phyloP scores from a whole-genome alignment of 2,329 filamentous ascomycete genomes.

The Lasiodiplodia gonubiensis region DNA sequence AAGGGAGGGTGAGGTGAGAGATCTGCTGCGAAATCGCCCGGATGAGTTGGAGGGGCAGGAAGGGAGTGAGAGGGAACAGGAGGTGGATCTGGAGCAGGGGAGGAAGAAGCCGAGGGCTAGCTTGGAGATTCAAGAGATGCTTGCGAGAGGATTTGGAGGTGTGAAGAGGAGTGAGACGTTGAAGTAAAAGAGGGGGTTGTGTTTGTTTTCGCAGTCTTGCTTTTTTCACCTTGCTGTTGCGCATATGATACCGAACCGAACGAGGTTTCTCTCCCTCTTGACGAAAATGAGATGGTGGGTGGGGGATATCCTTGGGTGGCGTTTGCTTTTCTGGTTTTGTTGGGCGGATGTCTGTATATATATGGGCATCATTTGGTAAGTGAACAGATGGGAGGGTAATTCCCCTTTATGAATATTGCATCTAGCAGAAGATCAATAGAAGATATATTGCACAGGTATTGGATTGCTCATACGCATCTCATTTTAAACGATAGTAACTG shows the following conservation, averaged over 20 bases:
- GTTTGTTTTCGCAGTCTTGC: neutral
- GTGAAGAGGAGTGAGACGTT: slow-evolving; percentile 26
- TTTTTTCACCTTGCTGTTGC: neutral
- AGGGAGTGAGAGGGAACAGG: neutral
- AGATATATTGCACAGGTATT: neutral
- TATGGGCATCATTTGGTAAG: neutral
- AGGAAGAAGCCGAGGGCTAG: neutral
- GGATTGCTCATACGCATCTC: neutral
- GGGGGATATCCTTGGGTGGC: neutral
- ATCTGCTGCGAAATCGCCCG: slow-evolving; percentile 39
- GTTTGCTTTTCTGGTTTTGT: neutral
- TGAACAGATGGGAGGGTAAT: neutral
- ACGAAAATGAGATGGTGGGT: neutral
- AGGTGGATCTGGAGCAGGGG: neutral
- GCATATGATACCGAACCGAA: slow-evolving; percentile 16
- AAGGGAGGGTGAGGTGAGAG: slow-evolving; percentile 42
- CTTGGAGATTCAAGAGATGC: slow-evolving; percentile 29
- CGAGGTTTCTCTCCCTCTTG: slow-evolving; percentile 22
- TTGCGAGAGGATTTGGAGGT: slow-evolving; percentile 24
- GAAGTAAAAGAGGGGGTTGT: neutral
- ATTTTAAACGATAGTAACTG: neutral
- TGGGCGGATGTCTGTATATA: neutral
- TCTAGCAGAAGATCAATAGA: neutral
- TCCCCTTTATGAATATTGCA: neutral
- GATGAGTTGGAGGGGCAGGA: slow-evolving; percentile 28